Base-by-base conservation (phyloP, 2,329 filamentous ascomycete genomes). In the Mariannaea elegans region DNA sequence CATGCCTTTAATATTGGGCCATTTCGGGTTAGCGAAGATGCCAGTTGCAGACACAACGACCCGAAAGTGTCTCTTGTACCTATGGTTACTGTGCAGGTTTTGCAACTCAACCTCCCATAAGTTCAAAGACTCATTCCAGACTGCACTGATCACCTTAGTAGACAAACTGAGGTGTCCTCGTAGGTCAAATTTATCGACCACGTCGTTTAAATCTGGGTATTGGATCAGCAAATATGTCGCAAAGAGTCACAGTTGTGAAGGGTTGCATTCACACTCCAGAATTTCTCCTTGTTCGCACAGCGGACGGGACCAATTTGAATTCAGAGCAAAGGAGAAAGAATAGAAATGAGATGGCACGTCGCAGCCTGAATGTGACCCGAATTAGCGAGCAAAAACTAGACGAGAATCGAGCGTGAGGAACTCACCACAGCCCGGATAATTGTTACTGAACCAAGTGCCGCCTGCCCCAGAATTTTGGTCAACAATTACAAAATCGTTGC, bases 171-270 rank as follows among this genome's bases (percentile, higher is more conserved):
- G 32, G 16, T 50, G 47, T 7, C 10, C 18, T 18, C 31, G 32
- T 21, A 50, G 38, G 12, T 13, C 31, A 18, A 50, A 50, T 18
- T 50, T 50, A 32, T 27, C 32, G 16, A 24, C 47, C 5, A 32
- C 39, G 32, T 50, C 47, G n/a, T 50, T 50, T 19, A 50, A 32
- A 16, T 50, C n/a, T n/a, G n/a, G n/a, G n/a, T n/a, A n/a, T n/a
- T n/a, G n/a, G n/a, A n/a, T n/a, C n/a, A n/a, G n/a, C n/a, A n/a
- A n/a, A n/a, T n/a, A n/a, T n/a, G n/a, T n/a, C n/a, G n/a, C n/a
- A n/a, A n/a, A n/a, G n/a, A n/a, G n/a, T n/a, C n/a, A n/a, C n/a
- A n/a, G n/a, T n/a, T n/a, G n/a, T n/a, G n/a, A n/a, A n/a, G n/a
- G n/a, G n/a, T n/a, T n/a, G n/a, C n/a, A n/a, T n/a, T n/a, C n/a